Percentiles rank a stretch among this genome's conserved stretches.
Evolutionary conservation across 805 yeast species (phyloP).

Genomic region (Barnettozyma pratensis): DNA sequence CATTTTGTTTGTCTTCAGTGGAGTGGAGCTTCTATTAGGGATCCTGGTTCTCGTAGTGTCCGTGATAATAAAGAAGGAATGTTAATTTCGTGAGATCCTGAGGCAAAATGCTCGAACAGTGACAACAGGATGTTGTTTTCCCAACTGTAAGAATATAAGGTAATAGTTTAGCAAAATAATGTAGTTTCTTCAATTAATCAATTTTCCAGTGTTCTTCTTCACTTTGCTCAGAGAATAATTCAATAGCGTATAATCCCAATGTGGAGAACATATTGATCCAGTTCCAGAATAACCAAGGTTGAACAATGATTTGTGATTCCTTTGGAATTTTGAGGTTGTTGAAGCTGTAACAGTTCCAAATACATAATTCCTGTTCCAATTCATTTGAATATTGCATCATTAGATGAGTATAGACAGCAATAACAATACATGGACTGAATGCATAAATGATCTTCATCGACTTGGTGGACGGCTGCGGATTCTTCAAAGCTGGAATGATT

Average conservation of each 20-base stretch:
- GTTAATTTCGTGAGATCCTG: no score
- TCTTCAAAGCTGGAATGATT: conserved; percentile 75
- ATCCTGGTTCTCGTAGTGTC: no score
- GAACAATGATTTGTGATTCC: conserved; percentile 29
- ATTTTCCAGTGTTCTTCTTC: conserved; percentile 22
- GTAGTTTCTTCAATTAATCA: conserved; percentile 7
- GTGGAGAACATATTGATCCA: conserved; percentile 90
- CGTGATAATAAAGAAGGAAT: no score
- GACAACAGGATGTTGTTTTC: no score
- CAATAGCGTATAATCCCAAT: conserved; percentile 72
- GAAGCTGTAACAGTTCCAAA: conserved; percentile 50
- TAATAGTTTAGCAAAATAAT: no score
- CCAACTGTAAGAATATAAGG: no score
- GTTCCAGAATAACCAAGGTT: conserved; percentile 96
- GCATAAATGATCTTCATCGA: conserved; percentile 63
- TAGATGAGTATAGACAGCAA: conserved; percentile 92
- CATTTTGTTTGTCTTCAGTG: no score
- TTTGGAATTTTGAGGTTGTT: conserved; percentile 9
- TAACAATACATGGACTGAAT: conserved; percentile 88
- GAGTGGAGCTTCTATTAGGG: no score
- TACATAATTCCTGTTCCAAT: conserved; percentile 53
- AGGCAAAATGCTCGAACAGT: no score
- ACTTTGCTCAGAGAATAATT: conserved; percentile 43
- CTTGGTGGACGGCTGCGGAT: conserved; percentile 23
- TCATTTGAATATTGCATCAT: conserved; percentile 77